Evolutionary conservation across 371 early-diverging fungal species (phyloP).

Genomic region (Mucor racemosus): DNA sequence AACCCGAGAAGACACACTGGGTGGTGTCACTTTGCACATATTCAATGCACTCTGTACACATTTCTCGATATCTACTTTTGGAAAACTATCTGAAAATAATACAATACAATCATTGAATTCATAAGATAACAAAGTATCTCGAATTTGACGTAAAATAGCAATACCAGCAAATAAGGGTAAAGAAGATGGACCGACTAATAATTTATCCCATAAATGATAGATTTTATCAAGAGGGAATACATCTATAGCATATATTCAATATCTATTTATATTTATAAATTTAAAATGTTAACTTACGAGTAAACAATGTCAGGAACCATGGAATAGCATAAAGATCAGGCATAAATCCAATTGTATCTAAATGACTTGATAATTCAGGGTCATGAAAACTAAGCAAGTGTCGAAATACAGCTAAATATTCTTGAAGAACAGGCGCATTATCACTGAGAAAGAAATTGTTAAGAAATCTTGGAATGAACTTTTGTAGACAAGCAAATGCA

Average conservation of each 20-base stretch:
- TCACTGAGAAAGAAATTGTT: constrained; percentile 74
- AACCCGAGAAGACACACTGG: constrained; percentile 41
- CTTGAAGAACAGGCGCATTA: constrained; percentile 70
- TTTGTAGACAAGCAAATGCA: constrained; percentile 70
- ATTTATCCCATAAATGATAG: constrained; percentile 80
- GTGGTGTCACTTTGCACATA: constrained; percentile 76
- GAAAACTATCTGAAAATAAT: constrained; percentile 69
- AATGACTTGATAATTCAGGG: constrained; percentile 72
- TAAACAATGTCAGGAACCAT: constrained; percentile 85
- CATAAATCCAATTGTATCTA: constrained; percentile 65
- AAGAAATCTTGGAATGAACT: constrained; percentile 69
- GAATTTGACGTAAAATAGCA: constrained; percentile 71
- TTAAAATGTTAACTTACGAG: constrained; percentile 57
- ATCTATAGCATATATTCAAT: constrained; percentile 46
- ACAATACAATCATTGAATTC: constrained; percentile 73
- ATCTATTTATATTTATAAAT: background rate
- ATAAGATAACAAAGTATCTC: constrained; percentile 56
- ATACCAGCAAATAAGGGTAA: constrained; percentile 74
- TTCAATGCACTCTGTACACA: constrained; percentile 67
- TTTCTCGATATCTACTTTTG: constrained; percentile 75
- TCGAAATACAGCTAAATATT: constrained; percentile 67
- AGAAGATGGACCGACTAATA: constrained; percentile 68
- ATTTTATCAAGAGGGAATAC: constrained; percentile 81
- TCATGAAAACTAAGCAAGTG: constrained; percentile 76
- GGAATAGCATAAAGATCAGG: constrained; percentile 84